phyloP scores from a whole-genome alignment of 106 monocot species.

The Acanthochlamys bracteata region DNA sequence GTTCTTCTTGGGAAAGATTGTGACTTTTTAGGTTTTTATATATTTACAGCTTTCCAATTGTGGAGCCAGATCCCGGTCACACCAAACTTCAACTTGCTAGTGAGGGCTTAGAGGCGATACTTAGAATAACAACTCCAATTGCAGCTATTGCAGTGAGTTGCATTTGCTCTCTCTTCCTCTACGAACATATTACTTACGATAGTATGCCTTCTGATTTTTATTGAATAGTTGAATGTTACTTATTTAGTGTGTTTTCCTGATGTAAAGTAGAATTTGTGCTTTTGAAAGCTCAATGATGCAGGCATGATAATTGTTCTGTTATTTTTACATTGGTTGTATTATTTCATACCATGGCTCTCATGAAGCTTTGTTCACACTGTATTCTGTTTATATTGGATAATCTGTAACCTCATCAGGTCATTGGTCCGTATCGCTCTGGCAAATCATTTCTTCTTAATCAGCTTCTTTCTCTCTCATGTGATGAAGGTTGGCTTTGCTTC shows the following conservation, averaged over 20 bases:
- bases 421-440: constrained; percentile 97
- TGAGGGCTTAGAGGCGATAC: constrained; percentile 81
- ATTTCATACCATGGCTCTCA: no score
- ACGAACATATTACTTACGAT: background rate
- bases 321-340: no score
- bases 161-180: background rate
- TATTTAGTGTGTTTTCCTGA: no score
- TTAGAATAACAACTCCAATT: constrained; percentile 78
- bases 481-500: constrained; percentile 60
- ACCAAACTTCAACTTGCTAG: constrained; percentile 74
- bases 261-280: no score
- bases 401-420: constrained; percentile 42
- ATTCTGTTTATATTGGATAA: background rate
- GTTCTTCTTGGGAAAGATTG: background rate
- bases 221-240: background rate
- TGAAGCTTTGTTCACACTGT: no score
- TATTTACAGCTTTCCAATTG: constrained; percentile 79
- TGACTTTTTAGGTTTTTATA: background rate
- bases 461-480: constrained; percentile 91
- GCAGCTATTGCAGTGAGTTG: constrained; percentile 75
- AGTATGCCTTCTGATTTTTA: background rate
- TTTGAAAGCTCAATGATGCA: no score
- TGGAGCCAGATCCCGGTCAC: constrained; percentile 93
- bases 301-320: no score
- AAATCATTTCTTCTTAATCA: constrained; percentile 99